Evolutionary conservation across 768 basidiomycete genomes (phyloP).

Genomic region (Tephrocybe sp.): DNA sequence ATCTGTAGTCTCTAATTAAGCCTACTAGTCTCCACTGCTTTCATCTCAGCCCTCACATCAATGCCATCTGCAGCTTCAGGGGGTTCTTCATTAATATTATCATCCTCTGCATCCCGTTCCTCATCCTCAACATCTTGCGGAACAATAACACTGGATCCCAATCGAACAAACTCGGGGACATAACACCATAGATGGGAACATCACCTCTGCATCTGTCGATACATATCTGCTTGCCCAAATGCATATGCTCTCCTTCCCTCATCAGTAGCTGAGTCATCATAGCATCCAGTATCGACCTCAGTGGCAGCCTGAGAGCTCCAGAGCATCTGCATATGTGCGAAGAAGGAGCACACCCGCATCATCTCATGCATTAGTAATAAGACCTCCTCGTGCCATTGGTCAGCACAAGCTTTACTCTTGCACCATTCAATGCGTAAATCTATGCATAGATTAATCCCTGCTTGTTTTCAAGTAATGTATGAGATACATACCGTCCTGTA

Average conservation of each 20-base stretch:
- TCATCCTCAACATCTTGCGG: background rate
- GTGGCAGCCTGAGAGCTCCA: too few species aligned
- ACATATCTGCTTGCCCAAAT: background rate
- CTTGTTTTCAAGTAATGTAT: too few species aligned
- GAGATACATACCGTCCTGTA: too few species aligned
- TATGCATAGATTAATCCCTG: too few species aligned
- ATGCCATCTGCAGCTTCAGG: too few species aligned
- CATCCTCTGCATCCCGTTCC: background rate
- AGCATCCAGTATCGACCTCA: background rate
- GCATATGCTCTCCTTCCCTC: background rate
- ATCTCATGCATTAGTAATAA: background rate
- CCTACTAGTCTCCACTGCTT: too few species aligned
- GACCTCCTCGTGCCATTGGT: background rate
- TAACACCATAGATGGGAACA: background rate
- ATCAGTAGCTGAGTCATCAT: background rate
- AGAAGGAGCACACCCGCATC: background rate
- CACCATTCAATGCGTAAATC: too few species aligned
- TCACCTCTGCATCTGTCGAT: background rate
- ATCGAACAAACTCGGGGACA: background rate
- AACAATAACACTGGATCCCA: background rate
- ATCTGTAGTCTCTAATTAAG: too few species aligned
- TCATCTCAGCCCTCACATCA: too few species aligned
- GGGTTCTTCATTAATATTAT: background rate
- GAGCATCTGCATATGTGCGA: too few species aligned
- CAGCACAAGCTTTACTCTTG: constrained; percentile 2